phyloP scores from a whole-genome alignment of 1,139 yeast genomes.

The Waltiozyma sp. region DNA sequence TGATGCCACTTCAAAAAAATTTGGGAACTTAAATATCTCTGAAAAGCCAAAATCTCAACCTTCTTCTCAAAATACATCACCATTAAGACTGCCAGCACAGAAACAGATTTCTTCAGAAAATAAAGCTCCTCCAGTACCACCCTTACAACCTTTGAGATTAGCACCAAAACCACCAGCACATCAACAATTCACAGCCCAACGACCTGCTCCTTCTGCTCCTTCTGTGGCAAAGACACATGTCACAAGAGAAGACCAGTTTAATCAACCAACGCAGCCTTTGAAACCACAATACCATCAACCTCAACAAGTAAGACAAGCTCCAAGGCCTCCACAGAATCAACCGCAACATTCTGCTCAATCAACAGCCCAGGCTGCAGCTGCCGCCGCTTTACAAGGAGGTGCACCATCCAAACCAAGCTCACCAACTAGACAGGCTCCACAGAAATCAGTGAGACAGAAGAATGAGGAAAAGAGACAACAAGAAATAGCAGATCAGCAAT shows the following conservation, averaged over 20 bases:
- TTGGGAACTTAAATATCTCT: background rate
- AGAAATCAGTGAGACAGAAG: constrained; percentile 27
- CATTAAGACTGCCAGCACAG: constrained; percentile 2
- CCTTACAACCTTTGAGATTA: constrained; percentile 16
- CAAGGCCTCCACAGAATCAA: constrained; percentile 10
- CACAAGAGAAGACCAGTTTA: background rate
- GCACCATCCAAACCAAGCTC: constrained; percentile 6
- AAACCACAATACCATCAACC: constrained; percentile 12
- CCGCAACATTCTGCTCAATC: constrained; percentile 15
- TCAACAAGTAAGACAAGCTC: constrained; percentile 1
- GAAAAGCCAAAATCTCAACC: background rate
- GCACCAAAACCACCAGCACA: constrained; percentile 19
- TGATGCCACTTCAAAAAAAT: background rate
- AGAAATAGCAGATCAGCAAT: constrained; percentile 75
- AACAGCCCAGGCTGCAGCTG: constrained; percentile 20
- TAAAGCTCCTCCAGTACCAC: constrained; percentile 6
- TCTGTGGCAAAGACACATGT: constrained; percentile 3
- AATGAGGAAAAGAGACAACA: constrained; percentile 52
- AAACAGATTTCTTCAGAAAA: constrained; percentile 3
- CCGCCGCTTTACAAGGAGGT: constrained; percentile 16
- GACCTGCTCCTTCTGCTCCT: constrained; percentile 1
- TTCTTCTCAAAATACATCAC: background rate
- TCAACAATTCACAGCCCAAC: constrained; percentile 2
- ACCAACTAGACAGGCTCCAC: constrained; percentile 22
- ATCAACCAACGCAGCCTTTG: constrained; percentile 10